phyloP scores from a whole-genome alignment of 1,139 yeast species.

The Tardiomyces digboiensis region DNA sequence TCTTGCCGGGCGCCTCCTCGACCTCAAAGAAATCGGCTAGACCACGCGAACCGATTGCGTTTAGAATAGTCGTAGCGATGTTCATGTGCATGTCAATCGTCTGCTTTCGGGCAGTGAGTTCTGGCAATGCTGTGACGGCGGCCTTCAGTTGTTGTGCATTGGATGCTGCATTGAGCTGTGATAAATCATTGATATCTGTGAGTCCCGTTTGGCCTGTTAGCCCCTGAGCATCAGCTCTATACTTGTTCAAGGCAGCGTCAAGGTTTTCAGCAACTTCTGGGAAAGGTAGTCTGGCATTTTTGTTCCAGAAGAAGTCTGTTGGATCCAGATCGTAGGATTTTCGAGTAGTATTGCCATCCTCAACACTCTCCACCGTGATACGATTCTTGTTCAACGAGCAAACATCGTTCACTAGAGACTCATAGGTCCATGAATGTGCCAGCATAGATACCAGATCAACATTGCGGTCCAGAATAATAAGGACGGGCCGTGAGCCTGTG shows the following conservation, averaged over 20 bases:
- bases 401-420: conserved; percentile 92
- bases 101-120: conserved; percentile 77
- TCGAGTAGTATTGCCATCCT: conserved; percentile 28
- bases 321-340: conserved; percentile 84
- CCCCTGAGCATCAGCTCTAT: conserved; percentile 81
- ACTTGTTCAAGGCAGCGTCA: conserved; percentile 68
- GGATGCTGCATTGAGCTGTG: conserved; percentile 38
- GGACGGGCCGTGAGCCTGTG: conserved; percentile 45
- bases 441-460: conserved; percentile 91
- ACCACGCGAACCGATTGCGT: conserved; percentile 75
- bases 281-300: conserved; percentile 80
- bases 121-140: conserved; percentile 89
- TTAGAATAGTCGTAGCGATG: conserved; percentile 74
- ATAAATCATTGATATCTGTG: conserved; percentile 49
- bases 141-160: conserved; percentile 65
- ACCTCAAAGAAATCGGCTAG: conserved; percentile 89
- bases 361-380: conserved; percentile 43
- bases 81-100: conserved; percentile 97
- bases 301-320: conserved; percentile 83
- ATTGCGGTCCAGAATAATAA: conserved; percentile 77
- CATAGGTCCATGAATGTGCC: conserved; percentile 96
- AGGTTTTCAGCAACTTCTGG: conserved; percentile 98
- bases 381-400: conserved; percentile 74
- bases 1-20: conserved; percentile 52
- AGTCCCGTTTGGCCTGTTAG: conserved; percentile 76